Base-by-base conservation (phyloP, 257 asterid genomes). In the Nicotiana obtusifolia region DNA sequence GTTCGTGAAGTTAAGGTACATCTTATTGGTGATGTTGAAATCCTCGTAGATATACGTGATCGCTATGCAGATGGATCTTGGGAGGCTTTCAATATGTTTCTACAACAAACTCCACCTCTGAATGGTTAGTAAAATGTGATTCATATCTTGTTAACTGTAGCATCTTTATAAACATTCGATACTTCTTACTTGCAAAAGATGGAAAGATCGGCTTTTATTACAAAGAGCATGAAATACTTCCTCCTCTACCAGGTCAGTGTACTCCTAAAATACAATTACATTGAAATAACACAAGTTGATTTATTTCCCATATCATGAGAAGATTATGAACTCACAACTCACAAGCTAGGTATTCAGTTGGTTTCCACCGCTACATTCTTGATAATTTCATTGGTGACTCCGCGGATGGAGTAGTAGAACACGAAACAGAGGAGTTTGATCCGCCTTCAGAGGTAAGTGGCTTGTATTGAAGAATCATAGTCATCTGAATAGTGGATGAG, bases 161-260 rank as follows among this genome's bases (percentile, higher is more conserved):
- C 44, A 61, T 73, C 22, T 56, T 79, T 16, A 15, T 54, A n/a
- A 81, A 73, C 68, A 64, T 82, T 84, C 59, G 53, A 77, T 56
- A 35, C 80, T 85, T 31, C 47, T 64, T 67, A 3, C 67, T 16
- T 37, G 26, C 76, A 53, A 64, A 84, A 95, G 99, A 91, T 86
- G 98, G 99, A 67, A 92, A 95, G 93, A 71, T 95, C 53, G 97
- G 99, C 0, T 95, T 94, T 87, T 95, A 95, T 87, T 95, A 92
- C 90, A 95, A 92, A 83, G 99, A 94, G 49, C 95, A 87, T 78
- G 98, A 95, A 88, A 90, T 91, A 81, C 94, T 90, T 81, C 99
- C 99, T 84, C 98, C 99, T 11, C 91, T 95, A 16, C 99, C 98
- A 24, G 94, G 99, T 90, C 82, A 83, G 88, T 62, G 76, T 80